phyloP scores from a whole-genome alignment of 2,329 filamentous ascomycete species.

The Botryotinia calthae region DNA sequence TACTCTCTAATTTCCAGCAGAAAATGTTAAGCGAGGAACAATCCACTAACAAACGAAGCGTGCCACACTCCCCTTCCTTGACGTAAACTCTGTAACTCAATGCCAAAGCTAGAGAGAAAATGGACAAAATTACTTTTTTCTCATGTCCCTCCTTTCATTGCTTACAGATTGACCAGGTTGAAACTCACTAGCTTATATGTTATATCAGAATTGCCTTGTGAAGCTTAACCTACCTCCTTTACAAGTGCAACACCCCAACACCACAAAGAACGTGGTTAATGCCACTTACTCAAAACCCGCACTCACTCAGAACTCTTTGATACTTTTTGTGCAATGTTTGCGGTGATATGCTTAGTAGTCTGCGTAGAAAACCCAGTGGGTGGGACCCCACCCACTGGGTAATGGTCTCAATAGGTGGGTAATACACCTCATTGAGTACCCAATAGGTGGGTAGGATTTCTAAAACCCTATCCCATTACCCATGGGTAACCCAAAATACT shows the following conservation, averaged over 20 bases:
- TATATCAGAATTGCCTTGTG: background rate
- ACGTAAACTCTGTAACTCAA: background rate
- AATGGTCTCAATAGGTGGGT: no score
- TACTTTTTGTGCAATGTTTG: background rate
- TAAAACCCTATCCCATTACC: no score
- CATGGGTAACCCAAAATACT: no score
- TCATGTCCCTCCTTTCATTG: background rate
- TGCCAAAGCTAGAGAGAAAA: background rate
- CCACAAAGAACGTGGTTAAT: background rate
- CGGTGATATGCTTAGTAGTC: no score
- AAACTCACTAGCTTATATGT: background rate
- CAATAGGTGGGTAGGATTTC: no score
- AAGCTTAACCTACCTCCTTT: background rate
- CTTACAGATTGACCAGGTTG: background rate
- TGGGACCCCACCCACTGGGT: no score
- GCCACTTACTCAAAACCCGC: background rate
- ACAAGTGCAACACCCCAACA: background rate
- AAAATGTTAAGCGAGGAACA: background rate
- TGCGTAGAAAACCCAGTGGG: no score
- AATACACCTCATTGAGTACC: no score
- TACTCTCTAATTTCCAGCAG: background rate
- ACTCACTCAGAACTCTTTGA: background rate
- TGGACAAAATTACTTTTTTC: background rate
- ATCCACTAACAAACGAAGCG: background rate
- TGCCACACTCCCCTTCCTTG: no score